phyloP scores from a whole-genome alignment of 2,329 filamentous ascomycete genomes.

The Ceratocystis destructans region DNA sequence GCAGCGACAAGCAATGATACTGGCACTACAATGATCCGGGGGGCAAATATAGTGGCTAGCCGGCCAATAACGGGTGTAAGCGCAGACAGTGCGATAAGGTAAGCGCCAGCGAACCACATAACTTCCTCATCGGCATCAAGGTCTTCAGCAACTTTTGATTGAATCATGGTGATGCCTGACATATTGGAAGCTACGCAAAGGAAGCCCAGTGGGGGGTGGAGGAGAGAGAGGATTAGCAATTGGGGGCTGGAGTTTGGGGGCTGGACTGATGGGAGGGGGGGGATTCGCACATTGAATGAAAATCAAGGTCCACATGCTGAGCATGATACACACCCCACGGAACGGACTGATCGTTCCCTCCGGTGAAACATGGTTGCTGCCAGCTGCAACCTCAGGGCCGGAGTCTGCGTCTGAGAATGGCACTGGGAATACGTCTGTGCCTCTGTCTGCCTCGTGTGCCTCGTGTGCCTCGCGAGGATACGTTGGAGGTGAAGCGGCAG shows the following conservation, averaged over 20 bases:
- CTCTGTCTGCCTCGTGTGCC: neutral
- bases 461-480: neutral
- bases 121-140: constrained; percentile 58
- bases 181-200: constrained; percentile 48
- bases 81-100: constrained; percentile 48
- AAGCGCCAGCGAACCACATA: constrained; percentile 71
- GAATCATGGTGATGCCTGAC: constrained; percentile 67
- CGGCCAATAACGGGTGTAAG: constrained; percentile 58
- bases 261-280: neutral
- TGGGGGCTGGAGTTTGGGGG: neutral
- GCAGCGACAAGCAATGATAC: constrained; percentile 44
- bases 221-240: neutral
- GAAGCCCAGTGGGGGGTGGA: neutral
- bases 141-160: constrained; percentile 61
- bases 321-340: neutral
- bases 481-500: neutral
- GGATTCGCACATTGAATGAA: constrained; percentile 16
- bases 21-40: constrained; percentile 49
- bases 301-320: constrained; percentile 15
- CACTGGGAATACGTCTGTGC: neutral
- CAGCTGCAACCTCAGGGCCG: neutral
- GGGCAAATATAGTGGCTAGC: constrained; percentile 59
- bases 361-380: neutral
- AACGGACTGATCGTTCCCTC: neutral
- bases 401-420: neutral